Base-by-base conservation (phyloP, 2,329 filamentous ascomycete genomes). In the Ramichloridium luteum region DNA sequence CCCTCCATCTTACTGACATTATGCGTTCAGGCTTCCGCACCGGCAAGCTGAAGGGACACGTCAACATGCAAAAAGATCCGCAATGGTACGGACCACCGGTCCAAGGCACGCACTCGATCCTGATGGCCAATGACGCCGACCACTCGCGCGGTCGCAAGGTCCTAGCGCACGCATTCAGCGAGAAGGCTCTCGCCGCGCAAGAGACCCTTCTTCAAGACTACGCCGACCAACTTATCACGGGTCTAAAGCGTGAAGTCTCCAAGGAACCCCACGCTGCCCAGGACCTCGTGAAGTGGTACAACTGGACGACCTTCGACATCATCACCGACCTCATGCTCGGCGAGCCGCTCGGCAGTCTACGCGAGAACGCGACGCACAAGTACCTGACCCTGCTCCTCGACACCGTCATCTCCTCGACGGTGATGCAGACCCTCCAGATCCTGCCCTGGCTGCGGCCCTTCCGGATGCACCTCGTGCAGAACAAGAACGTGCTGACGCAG, bases 21-120 rank as follows among this genome's bases (percentile, higher is more conserved):
- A 57, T 70, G 31, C 86, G 86, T 77, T 28, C 31, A 14, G 10
- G 20, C n/a, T 2, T 11, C 14, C 8, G 11, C 25, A 14, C 10
- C 25, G 30, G 30, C 14, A 26, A 32, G 30, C 6, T 17, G n/a
- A n/a, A 26, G 18, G 30, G 12, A 5, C 18, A 26, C n/a, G 20
- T n/a, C 8, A 23, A 15, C 10, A 15, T 22, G 6, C 23, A 3
- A 25, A 28, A 2, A 31, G 35, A 30, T n/a, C 10, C 14, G n/a
- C 16, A 13, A 33, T 14, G 18, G 10, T 26, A 16, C 12, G 12
- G 17, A 25, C 20, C 25, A 25, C 23, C 13, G 22, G 9, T 23
- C 22, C 3, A 32, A 15, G 14, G 12, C 23, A 6, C 17, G 22
- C 12, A 10, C n/a, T 9, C 17, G 18, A 26, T 17, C 18, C 29